Conservation (phyloP, 106 monocot genomes). For the Dioscorea zingiberensis region DNA sequence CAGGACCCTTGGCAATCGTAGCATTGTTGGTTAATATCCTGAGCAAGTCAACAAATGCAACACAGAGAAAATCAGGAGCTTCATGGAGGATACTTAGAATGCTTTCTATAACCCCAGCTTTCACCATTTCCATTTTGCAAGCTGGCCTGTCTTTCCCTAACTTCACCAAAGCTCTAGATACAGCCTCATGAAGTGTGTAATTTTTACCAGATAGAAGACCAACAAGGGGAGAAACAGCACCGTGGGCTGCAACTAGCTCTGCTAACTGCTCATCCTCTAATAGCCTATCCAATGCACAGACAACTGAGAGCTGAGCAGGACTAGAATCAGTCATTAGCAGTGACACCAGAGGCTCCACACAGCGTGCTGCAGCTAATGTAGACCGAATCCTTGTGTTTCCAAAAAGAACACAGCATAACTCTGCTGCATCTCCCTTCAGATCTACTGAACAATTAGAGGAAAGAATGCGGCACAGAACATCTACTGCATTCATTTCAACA, state of each 20-base stretch:
- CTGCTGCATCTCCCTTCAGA: slow-evolving; percentile 93
- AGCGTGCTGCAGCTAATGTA: slow-evolving; percentile 73
- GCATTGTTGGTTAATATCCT: slow-evolving; percentile 97
- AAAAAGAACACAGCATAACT: slow-evolving; percentile 89
- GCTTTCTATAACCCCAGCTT: slow-evolving; percentile 86
- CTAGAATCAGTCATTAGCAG: slow-evolving; percentile 51
- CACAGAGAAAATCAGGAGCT: slow-evolving; percentile 85
- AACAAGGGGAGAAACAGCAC: slow-evolving; percentile 84
- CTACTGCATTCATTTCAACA: slow-evolving; percentile 86
- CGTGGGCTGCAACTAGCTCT: slow-evolving; percentile 76
- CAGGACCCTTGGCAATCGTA: slow-evolving; percentile 78
- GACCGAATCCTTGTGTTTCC: slow-evolving; percentile 82
- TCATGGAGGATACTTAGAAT: slow-evolving; percentile 72
- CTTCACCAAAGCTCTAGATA: slow-evolving; percentile 80
- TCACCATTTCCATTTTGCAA: slow-evolving; percentile 95
- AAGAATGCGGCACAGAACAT: slow-evolving; percentile 93
- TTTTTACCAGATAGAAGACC: slow-evolving; percentile 69
- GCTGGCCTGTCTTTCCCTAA: slow-evolving; percentile 87
- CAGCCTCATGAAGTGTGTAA: slow-evolving; percentile 77
- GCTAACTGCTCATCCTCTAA: slow-evolving; percentile 94
- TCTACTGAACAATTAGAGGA: slow-evolving; percentile 77
- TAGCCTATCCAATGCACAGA: slow-evolving; percentile 81
- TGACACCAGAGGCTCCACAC: slow-evolving; percentile 89
- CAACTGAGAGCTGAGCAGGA: slow-evolving; percentile 77
- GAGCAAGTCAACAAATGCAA: slow-evolving; percentile 83